A percentile compares a stretch with the other conserved stretches of the same genome.
Evolutionary conservation across 202 grass and related monocot genomes (phyloP).

Genomic region (Elaeis oleifera): DNA sequence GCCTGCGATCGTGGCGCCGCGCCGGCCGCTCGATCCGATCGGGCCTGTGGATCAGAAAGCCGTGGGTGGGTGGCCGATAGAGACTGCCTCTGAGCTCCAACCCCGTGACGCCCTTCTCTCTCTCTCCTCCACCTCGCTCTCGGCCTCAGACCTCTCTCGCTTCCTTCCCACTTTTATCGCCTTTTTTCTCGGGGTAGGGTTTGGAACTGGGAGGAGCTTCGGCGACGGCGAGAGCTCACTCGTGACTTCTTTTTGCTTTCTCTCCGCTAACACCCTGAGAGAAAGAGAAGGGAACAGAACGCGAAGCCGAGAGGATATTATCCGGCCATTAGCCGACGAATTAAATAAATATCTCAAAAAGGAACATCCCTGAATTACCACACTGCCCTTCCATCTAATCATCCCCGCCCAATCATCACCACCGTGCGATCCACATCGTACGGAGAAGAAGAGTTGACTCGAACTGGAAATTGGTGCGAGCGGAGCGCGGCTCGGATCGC

Average conservation of each 20-base stretch:
- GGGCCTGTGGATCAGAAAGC: not conserved
- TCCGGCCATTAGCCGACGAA: not conserved
- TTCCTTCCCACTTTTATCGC: not conserved
- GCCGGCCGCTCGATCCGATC: not conserved
- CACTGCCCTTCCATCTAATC: too few species aligned
- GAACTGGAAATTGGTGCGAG: too few species aligned
- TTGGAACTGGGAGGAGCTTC: not conserved
- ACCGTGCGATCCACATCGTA: too few species aligned
- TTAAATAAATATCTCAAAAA: too few species aligned
- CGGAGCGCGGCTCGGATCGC: too few species aligned
- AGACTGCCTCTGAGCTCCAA: not conserved
- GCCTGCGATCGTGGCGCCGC: conserved; percentile 2
- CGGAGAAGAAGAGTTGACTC: too few species aligned
- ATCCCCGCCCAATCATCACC: too few species aligned
- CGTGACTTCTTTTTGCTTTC: not conserved
- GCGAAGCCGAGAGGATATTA: not conserved
- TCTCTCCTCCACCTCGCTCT: conserved; percentile 3
- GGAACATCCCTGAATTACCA: too few species aligned
- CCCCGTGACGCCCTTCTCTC: not conserved
- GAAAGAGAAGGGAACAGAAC: not conserved
- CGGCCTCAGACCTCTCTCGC: conserved; percentile 9
- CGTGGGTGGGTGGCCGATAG: not conserved
- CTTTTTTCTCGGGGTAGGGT: conserved; percentile 2
- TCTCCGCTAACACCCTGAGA: too few species aligned
- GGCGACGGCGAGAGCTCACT: not conserved